Percentiles rank a stretch among this genome's conserved stretches.
Evolutionary conservation across 2,329 filamentous ascomycete species (phyloP).

Genomic region (Exophiala xenobiotica): DNA sequence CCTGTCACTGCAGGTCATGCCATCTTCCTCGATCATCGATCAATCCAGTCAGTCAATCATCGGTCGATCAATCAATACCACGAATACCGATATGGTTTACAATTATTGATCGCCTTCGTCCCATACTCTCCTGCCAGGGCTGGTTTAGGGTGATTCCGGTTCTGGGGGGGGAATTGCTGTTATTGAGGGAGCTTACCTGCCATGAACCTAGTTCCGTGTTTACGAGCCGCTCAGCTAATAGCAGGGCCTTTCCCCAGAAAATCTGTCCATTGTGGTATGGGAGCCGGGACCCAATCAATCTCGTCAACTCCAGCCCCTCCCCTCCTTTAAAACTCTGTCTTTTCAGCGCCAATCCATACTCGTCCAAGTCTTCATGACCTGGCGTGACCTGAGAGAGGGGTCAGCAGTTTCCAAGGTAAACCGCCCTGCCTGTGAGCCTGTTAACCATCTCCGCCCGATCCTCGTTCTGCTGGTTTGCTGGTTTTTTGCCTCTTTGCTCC

Average conservation of each 20-base stretch:
- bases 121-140: too few species aligned
- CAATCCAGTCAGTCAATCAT: background rate
- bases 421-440: background rate
- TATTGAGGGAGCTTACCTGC: background rate
- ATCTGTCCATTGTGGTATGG: background rate
- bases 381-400: slow-evolving; percentile 7
- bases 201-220: background rate
- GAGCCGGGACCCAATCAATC: background rate
- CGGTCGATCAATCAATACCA: too few species aligned
- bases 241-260: slow-evolving; percentile 2
- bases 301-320: slow-evolving; percentile 1
- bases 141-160: too few species aligned
- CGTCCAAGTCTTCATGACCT: slow-evolving; percentile 7
- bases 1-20: background rate
- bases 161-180: too few species aligned
- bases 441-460: background rate
- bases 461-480: background rate
- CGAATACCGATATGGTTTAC: too few species aligned
- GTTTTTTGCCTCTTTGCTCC: background rate
- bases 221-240: background rate
- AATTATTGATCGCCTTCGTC: too few species aligned
- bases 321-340: slow-evolving; percentile 2
- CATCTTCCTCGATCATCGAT: background rate
- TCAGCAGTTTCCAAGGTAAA: background rate
- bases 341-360: slow-evolving; percentile 7